phyloP scores from a whole-genome alignment of 2,329 filamentous ascomycete genomes.

The Calonectria fujianensis region DNA sequence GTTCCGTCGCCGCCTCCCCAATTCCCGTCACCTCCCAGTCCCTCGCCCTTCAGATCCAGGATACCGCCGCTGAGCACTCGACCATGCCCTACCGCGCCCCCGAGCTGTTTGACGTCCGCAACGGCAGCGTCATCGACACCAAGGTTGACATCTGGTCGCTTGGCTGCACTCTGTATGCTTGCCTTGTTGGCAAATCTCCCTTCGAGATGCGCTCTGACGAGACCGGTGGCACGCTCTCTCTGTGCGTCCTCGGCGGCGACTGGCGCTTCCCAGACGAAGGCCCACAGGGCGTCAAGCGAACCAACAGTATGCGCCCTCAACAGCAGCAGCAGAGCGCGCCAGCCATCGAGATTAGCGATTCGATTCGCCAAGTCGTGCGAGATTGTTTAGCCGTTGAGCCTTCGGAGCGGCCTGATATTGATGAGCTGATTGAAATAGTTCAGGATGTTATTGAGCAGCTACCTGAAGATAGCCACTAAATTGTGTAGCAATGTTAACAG shows the following conservation, averaged over 20 bases:
- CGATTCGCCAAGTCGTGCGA: conserved; percentile 90
- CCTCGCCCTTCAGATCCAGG: conserved; percentile 92
- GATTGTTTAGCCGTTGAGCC: conserved; percentile 92
- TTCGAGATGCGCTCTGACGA: conserved; percentile 98
- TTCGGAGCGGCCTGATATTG: conserved; percentile 88
- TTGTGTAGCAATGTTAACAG: not conserved
- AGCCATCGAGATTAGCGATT: conserved; percentile 81
- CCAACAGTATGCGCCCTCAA: conserved; percentile 61
- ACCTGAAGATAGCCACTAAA: conserved; percentile 70
- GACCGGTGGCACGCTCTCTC: conserved; percentile 93
- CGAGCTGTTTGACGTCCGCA: conserved; percentile 98
- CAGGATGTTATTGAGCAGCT: conserved; percentile 81
- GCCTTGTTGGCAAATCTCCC: conserved; percentile 95
- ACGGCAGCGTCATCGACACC: conserved; percentile 91
- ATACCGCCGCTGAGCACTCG: conserved; percentile 94
- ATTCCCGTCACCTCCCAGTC: conserved; percentile 93
- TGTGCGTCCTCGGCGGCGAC: conserved; percentile 94
- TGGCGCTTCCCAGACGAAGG: conserved; percentile 97
- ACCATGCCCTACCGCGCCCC: conserved; percentile 99
- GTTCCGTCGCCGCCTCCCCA: conserved; percentile 90
- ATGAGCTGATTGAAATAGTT: conserved; percentile 88
- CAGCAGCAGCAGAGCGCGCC: conserved; percentile 57
- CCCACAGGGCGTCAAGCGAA: conserved; percentile 71
- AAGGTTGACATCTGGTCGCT: conserved; percentile 99
- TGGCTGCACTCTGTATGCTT: conserved; percentile 98